phyloP scores from a whole-genome alignment of 805 yeast genomes.

The Cyberlindnera suaveolens region DNA sequence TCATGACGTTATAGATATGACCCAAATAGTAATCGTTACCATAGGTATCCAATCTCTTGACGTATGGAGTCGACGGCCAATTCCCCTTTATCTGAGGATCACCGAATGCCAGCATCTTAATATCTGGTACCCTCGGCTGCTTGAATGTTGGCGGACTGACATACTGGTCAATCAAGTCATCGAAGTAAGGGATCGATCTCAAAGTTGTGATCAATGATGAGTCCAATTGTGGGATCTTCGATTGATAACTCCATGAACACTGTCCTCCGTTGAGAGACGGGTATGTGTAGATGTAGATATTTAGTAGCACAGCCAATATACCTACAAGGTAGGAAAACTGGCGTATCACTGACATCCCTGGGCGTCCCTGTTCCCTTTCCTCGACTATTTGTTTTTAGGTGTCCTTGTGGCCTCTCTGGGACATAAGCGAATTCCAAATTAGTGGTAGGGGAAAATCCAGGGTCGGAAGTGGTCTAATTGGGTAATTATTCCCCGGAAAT shows the following conservation, averaged over 20 bases:
- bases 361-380: too few species aligned
- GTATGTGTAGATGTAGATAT: conserved; percentile 66
- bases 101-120: conserved; percentile 78
- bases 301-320: conserved; percentile 38
- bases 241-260: conserved; percentile 54
- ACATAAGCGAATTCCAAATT: too few species aligned
- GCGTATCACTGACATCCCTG: conserved; percentile 16
- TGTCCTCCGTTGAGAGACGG: conserved; percentile 51
- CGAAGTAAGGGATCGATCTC: conserved; percentile 16
- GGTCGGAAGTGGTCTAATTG: too few species aligned
- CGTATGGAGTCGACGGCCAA: conserved; percentile 62
- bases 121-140: conserved; percentile 27
- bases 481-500: too few species aligned
- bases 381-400: too few species aligned
- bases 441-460: too few species aligned
- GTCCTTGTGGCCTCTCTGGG: too few species aligned
- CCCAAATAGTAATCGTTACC: conserved; percentile 91
- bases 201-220: conserved; percentile 6
- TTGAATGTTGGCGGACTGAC: conserved; percentile 18
- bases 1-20: conserved; percentile 70
- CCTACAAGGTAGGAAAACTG: conserved; percentile 21
- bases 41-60: conserved; percentile 72
- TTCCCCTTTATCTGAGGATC: conserved; percentile 97
- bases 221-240: conserved; percentile 8
- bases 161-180: conserved; percentile 22